A percentile compares a stretch with the other conserved stretches of the same genome.
phyloP scores from a whole-genome alignment of 2,329 filamentous ascomycete genomes.

The Pseudocercospora ulei region DNA sequence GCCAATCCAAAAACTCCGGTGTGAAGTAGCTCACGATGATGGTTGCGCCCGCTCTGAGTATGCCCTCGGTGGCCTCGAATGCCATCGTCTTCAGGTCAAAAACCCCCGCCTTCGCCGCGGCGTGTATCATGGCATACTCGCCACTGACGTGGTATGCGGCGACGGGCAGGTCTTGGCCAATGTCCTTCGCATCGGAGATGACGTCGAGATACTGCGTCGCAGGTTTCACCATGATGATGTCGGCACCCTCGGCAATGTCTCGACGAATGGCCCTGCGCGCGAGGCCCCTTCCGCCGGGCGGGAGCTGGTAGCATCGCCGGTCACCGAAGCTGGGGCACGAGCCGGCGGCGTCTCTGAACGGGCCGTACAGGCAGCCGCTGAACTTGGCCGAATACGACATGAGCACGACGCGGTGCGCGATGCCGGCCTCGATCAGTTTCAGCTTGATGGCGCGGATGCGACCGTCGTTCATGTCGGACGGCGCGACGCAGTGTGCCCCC shows the following conservation, averaged over 20 bases:
- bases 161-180: conserved; percentile 81
- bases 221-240: conserved; percentile 99
- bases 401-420: conserved; percentile 79
- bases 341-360: conserved; percentile 91
- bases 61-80: conserved; percentile 87
- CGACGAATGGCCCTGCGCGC: conserved; percentile 80
- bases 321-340: conserved; percentile 88
- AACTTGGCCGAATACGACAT: conserved; percentile 99
- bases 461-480: conserved; percentile 98
- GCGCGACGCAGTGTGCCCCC: conserved; percentile 91
- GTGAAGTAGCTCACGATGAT: conserved; percentile 94
- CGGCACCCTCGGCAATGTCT: conserved; percentile 86
- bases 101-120: conserved; percentile 85
- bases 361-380: conserved; percentile 88
- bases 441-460: conserved; percentile 95
- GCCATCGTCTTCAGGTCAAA: conserved; percentile 93
- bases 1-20: conserved; percentile 61
- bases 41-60: conserved; percentile 80
- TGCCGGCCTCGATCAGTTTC: conserved; percentile 88
- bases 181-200: conserved; percentile 91
- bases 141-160: conserved; percentile 96
- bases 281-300: conserved; percentile 80
- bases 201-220: conserved; percentile 94
- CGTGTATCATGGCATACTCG: conserved; percentile 97
- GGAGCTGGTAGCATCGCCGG: conserved; percentile 91